Evolutionary conservation across 1,284 basidiomycete species (phyloP).

Genomic region (Ustilago bromivora): DNA sequence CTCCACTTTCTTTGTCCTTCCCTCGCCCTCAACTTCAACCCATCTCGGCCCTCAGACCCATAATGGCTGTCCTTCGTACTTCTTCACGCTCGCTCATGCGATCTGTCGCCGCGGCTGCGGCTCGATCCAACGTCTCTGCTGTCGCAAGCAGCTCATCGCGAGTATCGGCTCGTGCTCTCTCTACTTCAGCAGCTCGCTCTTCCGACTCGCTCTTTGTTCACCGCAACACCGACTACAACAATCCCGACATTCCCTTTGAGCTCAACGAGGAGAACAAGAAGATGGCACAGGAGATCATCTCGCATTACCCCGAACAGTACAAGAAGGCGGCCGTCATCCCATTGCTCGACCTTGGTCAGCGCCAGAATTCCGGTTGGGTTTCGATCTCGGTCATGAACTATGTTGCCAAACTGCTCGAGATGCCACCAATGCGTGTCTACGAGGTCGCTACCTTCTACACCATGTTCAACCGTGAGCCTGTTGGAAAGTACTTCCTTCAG

Average conservation of each 20-base stretch:
- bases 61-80: conserved; percentile 50
- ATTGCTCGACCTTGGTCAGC: conserved; percentile 92
- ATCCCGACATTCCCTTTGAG: conserved; percentile 82
- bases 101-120: conserved; percentile 34
- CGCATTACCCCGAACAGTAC: conserved; percentile 94
- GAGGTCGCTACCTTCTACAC: conserved; percentile 99
- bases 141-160: conserved; percentile 38
- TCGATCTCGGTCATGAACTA: conserved; percentile 99
- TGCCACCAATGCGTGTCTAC: conserved; percentile 98
- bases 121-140: conserved; percentile 30
- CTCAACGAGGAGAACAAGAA: conserved; percentile 85
- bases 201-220: conserved; percentile 73
- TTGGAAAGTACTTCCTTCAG: conserved; percentile 94
- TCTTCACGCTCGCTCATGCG: conserved; percentile 50
- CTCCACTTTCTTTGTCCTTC: conserved; percentile 3
- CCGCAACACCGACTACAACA: conserved; percentile 89
- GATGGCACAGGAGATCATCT: conserved; percentile 87
- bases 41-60: not conserved
- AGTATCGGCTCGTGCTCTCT: conserved; percentile 41
- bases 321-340: conserved; percentile 96
- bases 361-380: conserved; percentile 99
- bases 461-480: conserved; percentile 87
- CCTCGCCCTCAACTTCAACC: conserved; percentile 1
- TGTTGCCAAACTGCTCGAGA: conserved; percentile 85
- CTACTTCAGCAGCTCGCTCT: conserved; percentile 44